Conservation (phyloP, 1,284 basidiomycete species). For the Naganishia sp. region DNA sequence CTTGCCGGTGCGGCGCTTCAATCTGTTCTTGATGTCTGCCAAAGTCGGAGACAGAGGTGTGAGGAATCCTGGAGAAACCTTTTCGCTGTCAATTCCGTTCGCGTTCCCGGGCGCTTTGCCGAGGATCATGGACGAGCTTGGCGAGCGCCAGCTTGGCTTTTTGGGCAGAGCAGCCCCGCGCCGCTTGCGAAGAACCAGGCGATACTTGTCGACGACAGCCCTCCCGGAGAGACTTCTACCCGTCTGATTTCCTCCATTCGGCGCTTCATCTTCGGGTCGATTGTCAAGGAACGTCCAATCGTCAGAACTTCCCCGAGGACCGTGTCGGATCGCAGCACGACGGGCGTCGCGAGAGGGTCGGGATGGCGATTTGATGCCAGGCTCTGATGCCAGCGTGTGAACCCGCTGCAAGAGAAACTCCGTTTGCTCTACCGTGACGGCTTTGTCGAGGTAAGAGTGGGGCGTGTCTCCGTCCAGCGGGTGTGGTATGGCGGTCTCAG, state of each 20-base stretch:
- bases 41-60: constrained; percentile 17
- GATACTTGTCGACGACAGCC: constrained; percentile 34
- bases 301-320: constrained; percentile 68
- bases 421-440: not conserved
- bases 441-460: not conserved
- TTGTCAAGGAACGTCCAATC: constrained; percentile 84
- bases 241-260: constrained; percentile 28
- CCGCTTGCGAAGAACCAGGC: constrained; percentile 30
- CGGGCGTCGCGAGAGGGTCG: constrained; percentile 25
- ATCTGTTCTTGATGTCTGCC: constrained; percentile 13
- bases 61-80: not conserved
- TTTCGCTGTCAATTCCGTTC: constrained; percentile 2
- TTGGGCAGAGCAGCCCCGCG: constrained; percentile 15
- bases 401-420: constrained; percentile 23
- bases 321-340: constrained; percentile 9
- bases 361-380: constrained; percentile 19
- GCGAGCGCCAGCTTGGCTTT: constrained; percentile 27
- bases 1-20: constrained; percentile 13
- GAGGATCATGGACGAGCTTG: constrained; percentile 17
- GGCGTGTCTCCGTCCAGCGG: not conserved
- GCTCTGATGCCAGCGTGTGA: constrained; percentile 20
- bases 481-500: not conserved
- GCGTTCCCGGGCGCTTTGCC: constrained; percentile 5
- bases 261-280: constrained; percentile 21
- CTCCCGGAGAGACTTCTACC: constrained; percentile 21